phyloP scores from a whole-genome alignment of 768 basidiomycete species.

The Mycena sanguinolenta region DNA sequence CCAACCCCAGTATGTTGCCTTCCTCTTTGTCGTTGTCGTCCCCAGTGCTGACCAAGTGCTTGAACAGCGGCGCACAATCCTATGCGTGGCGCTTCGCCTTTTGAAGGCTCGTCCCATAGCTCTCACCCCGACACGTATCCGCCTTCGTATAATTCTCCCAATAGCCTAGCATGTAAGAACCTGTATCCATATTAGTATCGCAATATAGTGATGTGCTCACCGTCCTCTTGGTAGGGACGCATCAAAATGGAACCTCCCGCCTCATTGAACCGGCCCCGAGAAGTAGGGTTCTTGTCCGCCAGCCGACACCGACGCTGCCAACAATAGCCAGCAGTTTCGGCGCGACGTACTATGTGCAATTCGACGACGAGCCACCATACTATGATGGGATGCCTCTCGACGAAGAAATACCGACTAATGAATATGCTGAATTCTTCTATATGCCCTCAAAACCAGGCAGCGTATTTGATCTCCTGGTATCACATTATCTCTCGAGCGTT shows the following conservation, averaged over 20 bases:
- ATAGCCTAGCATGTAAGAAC: constrained; percentile 82
- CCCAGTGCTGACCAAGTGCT: neutral
- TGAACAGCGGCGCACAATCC: constrained; percentile 12
- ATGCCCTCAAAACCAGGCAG: constrained; percentile 12
- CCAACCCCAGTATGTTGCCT: constrained; percentile 26
- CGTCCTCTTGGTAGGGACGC: constrained; percentile 65
- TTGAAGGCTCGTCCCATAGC: constrained; percentile 27
- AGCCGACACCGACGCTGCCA: constrained; percentile 28
- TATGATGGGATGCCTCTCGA: neutral
- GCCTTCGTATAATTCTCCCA: constrained; percentile 33
- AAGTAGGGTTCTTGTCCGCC: constrained; percentile 15
- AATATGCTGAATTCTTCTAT: neutral
- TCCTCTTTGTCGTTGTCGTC: neutral
- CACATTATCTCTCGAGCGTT: constrained; percentile 72
- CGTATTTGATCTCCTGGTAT: constrained; percentile 44
- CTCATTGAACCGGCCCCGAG: neutral
- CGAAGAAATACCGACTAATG: neutral
- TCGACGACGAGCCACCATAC: constrained; percentile 17
- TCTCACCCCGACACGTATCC: constrained; percentile 35
- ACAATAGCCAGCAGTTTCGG: constrained; percentile 47
- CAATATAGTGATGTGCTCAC: constrained; percentile 81
- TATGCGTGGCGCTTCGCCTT: constrained; percentile 31
- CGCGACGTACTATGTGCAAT: constrained; percentile 33
- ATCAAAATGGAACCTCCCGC: neutral
- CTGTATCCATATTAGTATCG: constrained; percentile 79